phyloP scores from a whole-genome alignment of 2,329 filamentous ascomycete species.

The Aspergillus tanneri region DNA sequence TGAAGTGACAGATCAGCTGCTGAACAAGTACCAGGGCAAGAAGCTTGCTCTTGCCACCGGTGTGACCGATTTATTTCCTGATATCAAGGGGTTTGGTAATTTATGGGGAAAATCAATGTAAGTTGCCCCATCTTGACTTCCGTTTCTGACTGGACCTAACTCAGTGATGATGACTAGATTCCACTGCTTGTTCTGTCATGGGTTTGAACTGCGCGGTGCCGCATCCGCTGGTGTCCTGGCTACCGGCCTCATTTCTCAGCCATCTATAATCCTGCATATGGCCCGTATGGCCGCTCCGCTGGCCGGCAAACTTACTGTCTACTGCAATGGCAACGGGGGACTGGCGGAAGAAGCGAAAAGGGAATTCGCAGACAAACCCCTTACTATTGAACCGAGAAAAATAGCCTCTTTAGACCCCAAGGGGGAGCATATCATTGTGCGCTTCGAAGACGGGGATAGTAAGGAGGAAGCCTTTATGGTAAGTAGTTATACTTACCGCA shows the following conservation, averaged over 20 bases:
- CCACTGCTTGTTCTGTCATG: conserved; percentile 18
- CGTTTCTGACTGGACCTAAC: background rate
- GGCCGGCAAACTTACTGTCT: conserved; percentile 49
- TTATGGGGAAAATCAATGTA: conserved; percentile 56
- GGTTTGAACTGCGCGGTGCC: conserved; percentile 14
- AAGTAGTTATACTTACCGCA: conserved; percentile 39
- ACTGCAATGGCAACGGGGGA: conserved; percentile 49
- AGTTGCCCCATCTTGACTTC: too few relatives aligned
- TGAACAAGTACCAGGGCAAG: conserved; percentile 47
- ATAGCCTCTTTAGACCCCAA: conserved; percentile 3
- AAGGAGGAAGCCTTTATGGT: conserved; percentile 28
- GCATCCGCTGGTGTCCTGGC: conserved; percentile 4
- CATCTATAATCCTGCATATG: conserved; percentile 41
- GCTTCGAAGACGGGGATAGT: background rate
- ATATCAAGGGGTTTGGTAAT: conserved; percentile 55
- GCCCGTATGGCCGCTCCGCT: conserved; percentile 49
- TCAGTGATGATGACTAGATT: background rate
- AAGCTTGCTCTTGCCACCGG: conserved; percentile 60
- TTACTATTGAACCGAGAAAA: background rate
- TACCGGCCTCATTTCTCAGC: conserved; percentile 39
- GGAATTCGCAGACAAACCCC: background rate
- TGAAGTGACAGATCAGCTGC: conserved; percentile 44
- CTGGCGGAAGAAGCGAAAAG: conserved; percentile 24
- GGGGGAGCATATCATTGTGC: conserved; percentile 1
- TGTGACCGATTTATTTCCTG: conserved; percentile 51